A percentile compares a stretch with the other conserved stretches of the same genome.
These are phyloP conservation scores for Fusarium lyarnte DNA, from an alignment of 2,329 filamentous ascomycete species.

Conservation along the genomic window DNA sequence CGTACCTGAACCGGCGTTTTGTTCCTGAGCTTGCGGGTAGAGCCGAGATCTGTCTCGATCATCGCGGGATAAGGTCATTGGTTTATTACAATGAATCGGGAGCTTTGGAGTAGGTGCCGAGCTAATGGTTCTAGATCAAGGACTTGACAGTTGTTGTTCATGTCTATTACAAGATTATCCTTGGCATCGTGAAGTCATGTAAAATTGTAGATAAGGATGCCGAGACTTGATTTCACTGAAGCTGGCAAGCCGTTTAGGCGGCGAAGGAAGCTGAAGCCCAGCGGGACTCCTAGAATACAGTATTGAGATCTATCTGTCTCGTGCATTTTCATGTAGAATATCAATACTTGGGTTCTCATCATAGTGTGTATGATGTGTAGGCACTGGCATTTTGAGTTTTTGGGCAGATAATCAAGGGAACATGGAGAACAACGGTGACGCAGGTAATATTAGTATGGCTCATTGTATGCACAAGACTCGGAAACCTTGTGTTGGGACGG, in stretches of 20 bases:
- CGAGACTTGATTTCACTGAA: background rate
- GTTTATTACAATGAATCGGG: too few relatives aligned
- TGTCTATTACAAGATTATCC: background rate
- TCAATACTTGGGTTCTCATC: background rate
- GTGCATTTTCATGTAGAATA: accelerated
- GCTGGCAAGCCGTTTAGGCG: accelerated
- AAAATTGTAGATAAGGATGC: background rate
- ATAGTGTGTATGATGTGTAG: accelerated
- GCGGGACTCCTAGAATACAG: accelerated
- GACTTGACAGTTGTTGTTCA: accelerated
- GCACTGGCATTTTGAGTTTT: background rate
- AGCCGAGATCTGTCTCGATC: background rate
- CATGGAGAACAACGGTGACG: background rate
- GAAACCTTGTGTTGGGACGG: background rate
- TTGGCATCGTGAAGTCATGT: background rate
- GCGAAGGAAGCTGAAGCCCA: accelerated
- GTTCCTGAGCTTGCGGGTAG: background rate
- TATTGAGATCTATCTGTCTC: background rate
- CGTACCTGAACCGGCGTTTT: background rate
- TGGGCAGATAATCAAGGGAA: accelerated
- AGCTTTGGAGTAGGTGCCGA: background rate
- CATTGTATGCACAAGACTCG: accelerated
- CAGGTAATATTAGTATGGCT: accelerated
- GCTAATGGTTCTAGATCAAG: accelerated
- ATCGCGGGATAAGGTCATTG: background rate